Evolutionary conservation across 202 grass and related monocot species (phyloP), one percentile per base, ranked within the genome.

Genomic region (Panicum hallii): DNA sequence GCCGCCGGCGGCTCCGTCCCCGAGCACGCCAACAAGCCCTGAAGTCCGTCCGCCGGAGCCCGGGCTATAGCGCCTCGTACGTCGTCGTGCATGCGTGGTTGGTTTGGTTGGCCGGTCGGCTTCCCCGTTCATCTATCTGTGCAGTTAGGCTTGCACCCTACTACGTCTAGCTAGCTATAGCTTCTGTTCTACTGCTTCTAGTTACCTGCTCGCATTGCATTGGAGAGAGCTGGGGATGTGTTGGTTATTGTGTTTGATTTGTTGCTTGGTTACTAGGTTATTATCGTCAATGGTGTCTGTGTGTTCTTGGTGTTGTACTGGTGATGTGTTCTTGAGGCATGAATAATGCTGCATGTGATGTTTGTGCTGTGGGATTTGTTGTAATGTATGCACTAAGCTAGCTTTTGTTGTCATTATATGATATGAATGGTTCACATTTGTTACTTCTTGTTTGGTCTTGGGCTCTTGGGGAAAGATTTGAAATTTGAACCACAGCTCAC

Each of bases 271-370:
- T 79, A 63, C 50, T 87, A 69, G 75, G 19, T 79, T 20, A 52
- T 79, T 1, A 7, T 78, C 34, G 49, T 83, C 2, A 6, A 65
- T 72, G 14, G 30, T 58, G 73, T 80, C 36, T 75, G 72, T 75
- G 72, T 46, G 75, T 63, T 79, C 44, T 67, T 79, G 49, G 60
- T 65, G 32, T 67, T 79, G 65, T 74, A 72, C 16, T 67, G 79
- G 28, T 82, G 68, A 34, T 82, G 83, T 78, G 83, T 78, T 90
- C 84, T 87, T 38, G 12, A 62, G 79, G 88, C 88, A 82, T 90
- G 60, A 87, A 74, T 74, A 90, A 86, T 90, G 82, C 77, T 81
- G 43, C 36, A 63, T 12, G 78, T 79, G 49, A 47, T 58, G 50
- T 43, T 62, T 86, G 48, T 80, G 69, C 9, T 58, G 22, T 72